A percentile compares a stretch with the other conserved stretches of the same genome.
Evolutionary conservation across 2,329 filamentous ascomycete genomes (phyloP).

Genomic region (Calonectria pseudoturangicola): DNA sequence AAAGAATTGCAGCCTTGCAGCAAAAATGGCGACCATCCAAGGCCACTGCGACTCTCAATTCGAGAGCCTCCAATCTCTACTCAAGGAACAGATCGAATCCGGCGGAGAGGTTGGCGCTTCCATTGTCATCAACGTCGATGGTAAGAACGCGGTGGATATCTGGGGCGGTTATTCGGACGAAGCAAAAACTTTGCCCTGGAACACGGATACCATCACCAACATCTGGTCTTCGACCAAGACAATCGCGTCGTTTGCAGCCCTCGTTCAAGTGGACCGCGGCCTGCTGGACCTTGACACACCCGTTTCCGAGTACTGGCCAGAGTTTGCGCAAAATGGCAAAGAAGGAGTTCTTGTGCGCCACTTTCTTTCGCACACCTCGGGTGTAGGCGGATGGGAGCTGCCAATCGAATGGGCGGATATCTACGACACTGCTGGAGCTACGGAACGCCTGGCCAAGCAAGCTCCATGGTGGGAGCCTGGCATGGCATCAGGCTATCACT

Average conservation of each 20-base stretch:
- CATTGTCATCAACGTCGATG: slow-evolving; percentile 63
- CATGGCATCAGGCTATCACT: slow-evolving; percentile 65
- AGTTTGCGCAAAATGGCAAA: slow-evolving; percentile 65
- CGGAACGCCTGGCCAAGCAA: slow-evolving; percentile 62
- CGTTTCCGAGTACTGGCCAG: slow-evolving; percentile 67
- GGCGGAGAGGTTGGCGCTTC: slow-evolving; percentile 67
- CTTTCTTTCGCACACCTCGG: slow-evolving; percentile 63
- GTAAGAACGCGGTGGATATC: slow-evolving; percentile 64
- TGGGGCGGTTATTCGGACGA: slow-evolving; percentile 64
- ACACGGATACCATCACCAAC: slow-evolving; percentile 61
- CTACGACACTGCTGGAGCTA: slow-evolving; percentile 55
- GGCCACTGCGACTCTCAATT: slow-evolving; percentile 28
- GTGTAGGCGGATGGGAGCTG: slow-evolving; percentile 59
- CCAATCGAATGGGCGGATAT: slow-evolving; percentile 58
- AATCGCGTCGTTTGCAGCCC: slow-evolving; percentile 59
- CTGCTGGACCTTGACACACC: slow-evolving; percentile 60
- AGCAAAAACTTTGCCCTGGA: slow-evolving; percentile 59
- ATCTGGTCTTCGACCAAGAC: slow-evolving; percentile 65
- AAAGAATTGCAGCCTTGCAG: not conserved
- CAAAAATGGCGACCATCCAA: slow-evolving; percentile 9
- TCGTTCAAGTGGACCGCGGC: slow-evolving; percentile 64
- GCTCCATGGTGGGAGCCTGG: slow-evolving; percentile 67
- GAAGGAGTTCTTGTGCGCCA: slow-evolving; percentile 62
- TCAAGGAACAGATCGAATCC: slow-evolving; percentile 60
- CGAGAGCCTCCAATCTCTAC: slow-evolving; percentile 1